Evolutionary conservation across 2,329 filamentous ascomycete genomes (phyloP).

Genomic region (Colletotrichum nymphaeae): DNA sequence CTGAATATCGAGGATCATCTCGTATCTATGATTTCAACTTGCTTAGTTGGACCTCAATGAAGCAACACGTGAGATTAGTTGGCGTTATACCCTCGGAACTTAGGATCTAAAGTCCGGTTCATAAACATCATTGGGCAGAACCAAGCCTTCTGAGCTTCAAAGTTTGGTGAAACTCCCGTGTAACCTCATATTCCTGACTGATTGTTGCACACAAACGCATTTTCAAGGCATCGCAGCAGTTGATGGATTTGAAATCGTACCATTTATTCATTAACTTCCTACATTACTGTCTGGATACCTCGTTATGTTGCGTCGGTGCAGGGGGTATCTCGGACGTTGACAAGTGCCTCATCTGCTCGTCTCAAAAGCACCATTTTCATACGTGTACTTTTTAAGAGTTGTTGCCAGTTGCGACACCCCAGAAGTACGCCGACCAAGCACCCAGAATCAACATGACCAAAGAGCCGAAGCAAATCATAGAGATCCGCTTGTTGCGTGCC

Average conservation of each 20-base stretch:
- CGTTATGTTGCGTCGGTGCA: neutral
- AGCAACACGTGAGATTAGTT: neutral
- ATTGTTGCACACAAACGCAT: too few relatives aligned
- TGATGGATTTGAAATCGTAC: neutral
- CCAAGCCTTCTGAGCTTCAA: neutral
- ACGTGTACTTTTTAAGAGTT: conserved; percentile 41
- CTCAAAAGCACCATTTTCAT: neutral
- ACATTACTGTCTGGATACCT: neutral
- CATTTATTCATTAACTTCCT: neutral
- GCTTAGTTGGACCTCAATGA: neutral
- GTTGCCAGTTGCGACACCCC: conserved; percentile 67
- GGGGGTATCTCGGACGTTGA: neutral
- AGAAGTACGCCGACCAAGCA: conserved; percentile 68
- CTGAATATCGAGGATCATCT: neutral
- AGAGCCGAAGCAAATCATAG: conserved; percentile 53
- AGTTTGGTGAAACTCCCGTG: neutral
- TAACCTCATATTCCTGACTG: too few relatives aligned
- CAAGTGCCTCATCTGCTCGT: neutral
- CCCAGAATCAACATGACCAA: conserved; percentile 61
- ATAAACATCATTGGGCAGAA: neutral
- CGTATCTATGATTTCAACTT: neutral
- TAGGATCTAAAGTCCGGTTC: neutral
- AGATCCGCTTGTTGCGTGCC: conserved; percentile 53
- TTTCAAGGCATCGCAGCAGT: neutral
- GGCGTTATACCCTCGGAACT: neutral